A percentile compares a stretch with the other conserved stretches of the same genome.
Conservation (phyloP, 2,329 filamentous ascomycete species). For the Rhynchosporium graminicola region DNA sequence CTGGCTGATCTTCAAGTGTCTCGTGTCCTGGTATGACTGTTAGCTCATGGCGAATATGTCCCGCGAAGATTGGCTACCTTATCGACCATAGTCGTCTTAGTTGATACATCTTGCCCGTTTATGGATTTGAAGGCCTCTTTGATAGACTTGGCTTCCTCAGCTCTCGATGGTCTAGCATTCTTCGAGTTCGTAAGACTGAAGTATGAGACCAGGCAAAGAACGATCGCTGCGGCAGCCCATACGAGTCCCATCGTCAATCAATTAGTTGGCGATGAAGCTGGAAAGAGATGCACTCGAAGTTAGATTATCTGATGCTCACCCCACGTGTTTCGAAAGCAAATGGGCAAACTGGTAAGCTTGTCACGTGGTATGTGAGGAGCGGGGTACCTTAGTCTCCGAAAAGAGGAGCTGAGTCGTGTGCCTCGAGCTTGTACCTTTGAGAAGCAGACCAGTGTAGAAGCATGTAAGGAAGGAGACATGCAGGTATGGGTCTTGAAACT, state of each 20-base stretch:
- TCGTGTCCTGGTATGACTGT: conserved; percentile 7
- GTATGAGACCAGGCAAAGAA: conserved; percentile 20
- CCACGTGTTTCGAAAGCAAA: too few species aligned
- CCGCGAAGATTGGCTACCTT: neutral
- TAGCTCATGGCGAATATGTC: neutral
- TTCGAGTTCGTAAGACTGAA: conserved; percentile 18
- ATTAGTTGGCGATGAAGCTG: neutral
- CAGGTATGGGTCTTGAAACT: too few species aligned
- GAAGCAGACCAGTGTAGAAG: too few species aligned
- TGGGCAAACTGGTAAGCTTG: too few species aligned
- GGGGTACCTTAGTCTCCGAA: too few species aligned
- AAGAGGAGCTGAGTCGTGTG: too few species aligned
- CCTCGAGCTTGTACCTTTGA: too few species aligned
- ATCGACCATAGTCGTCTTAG: neutral
- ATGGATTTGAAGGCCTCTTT: conserved; percentile 25
- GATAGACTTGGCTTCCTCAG: conserved; percentile 27
- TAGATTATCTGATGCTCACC: neutral
- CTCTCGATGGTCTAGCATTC: conserved; percentile 15
- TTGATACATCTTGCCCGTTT: conserved; percentile 10
- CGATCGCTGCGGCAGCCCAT: conserved; percentile 18
- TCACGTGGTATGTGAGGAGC: neutral
- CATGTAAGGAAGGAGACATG: too few species aligned
- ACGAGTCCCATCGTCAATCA: conserved; percentile 7
- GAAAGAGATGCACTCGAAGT: neutral
- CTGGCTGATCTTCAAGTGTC: conserved; percentile 32